A percentile compares a stretch with the other conserved stretches of the same genome.
These are phyloP conservation scores for Cryptococcus sp. DNA, from an alignment of 1,284 basidiomycete species.

Conservation along the genomic window DNA sequence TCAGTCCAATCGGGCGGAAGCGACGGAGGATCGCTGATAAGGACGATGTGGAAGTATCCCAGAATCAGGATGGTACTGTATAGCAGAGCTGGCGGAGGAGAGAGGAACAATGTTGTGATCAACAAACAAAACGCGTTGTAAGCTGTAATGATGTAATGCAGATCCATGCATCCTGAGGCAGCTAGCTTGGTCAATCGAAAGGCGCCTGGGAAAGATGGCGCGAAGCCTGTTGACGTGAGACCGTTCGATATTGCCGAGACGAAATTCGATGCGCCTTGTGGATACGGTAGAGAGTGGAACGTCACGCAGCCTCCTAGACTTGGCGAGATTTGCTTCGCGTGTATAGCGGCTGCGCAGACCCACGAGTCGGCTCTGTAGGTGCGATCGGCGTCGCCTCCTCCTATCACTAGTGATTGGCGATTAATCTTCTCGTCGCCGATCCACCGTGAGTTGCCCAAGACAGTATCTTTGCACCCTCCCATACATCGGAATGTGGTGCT, in stretches of 20 bases:
- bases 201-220: conserved; percentile 37
- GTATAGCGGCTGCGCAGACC: conserved; percentile 46
- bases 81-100: conserved; percentile 31
- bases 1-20: conserved; percentile 39
- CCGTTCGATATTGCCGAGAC: conserved; percentile 20
- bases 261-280: conserved; percentile 21
- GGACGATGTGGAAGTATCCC: conserved; percentile 41
- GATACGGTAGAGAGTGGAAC: conserved; percentile 29
- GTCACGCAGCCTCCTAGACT: conserved; percentile 40
- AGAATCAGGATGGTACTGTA: conserved; percentile 32
- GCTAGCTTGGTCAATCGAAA: conserved; percentile 24
- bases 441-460: conserved; percentile 45
- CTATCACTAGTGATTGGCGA: conserved; percentile 39
- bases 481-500: conserved; percentile 35
- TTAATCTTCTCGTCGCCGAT: conserved; percentile 37
- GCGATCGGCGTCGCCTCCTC: conserved; percentile 31
- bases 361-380: conserved; percentile 49
- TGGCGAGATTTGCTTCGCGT: conserved; percentile 32
- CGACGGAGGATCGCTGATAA: conserved; percentile 33
- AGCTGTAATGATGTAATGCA: conserved; percentile 40
- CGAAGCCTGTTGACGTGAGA: conserved; percentile 31
- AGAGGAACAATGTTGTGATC: conserved; percentile 34
- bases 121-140: conserved; percentile 42
- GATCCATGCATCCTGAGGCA: conserved; percentile 29
- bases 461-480: conserved; percentile 38